Evolutionary conservation across 2,329 filamentous ascomycete species (phyloP).

Genomic region (Incumbomyces delicatus): DNA sequence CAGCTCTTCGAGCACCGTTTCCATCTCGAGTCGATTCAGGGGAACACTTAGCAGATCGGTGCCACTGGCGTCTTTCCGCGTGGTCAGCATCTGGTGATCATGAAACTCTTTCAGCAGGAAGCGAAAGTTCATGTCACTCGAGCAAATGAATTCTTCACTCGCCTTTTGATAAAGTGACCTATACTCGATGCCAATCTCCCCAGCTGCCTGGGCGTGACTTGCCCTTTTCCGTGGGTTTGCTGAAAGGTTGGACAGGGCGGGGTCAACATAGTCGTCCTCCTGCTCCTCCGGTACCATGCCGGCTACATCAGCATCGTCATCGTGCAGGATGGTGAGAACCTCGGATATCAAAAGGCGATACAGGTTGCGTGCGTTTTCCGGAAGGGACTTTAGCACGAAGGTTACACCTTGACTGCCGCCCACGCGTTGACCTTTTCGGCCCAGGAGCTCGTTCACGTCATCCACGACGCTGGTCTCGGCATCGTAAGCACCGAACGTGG

Average conservation of each 20-base stretch:
- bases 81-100: conserved; percentile 95
- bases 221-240: conserved; percentile 20
- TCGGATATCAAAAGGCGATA: conserved; percentile 80
- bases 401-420: conserved; percentile 85
- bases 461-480: conserved; percentile 77
- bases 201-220: conserved; percentile 10
- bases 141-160: conserved; percentile 92
- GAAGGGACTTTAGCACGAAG: conserved; percentile 81
- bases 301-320: conserved; percentile 35
- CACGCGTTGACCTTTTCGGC: conserved; percentile 65
- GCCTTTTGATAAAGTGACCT: conserved; percentile 88
- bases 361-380: conserved; percentile 81
- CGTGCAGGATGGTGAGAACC: conserved; percentile 61
- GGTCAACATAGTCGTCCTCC: conserved; percentile 18
- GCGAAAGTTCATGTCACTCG: conserved; percentile 89
- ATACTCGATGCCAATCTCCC: conserved; percentile 68
- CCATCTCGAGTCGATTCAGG: conserved; percentile 78
- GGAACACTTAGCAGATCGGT: conserved; percentile 79
- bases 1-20: conserved; percentile 74
- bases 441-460: conserved; percentile 77
- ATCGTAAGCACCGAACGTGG: conserved; percentile 69
- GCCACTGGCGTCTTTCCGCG: conserved; percentile 72
- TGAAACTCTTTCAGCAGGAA: conserved; percentile 95
- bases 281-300: conserved; percentile 5
- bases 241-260: conserved; percentile 8